phyloP scores from a whole-genome alignment of 2,329 filamentous ascomycete species.

The Hymenoscyphus scutula region DNA sequence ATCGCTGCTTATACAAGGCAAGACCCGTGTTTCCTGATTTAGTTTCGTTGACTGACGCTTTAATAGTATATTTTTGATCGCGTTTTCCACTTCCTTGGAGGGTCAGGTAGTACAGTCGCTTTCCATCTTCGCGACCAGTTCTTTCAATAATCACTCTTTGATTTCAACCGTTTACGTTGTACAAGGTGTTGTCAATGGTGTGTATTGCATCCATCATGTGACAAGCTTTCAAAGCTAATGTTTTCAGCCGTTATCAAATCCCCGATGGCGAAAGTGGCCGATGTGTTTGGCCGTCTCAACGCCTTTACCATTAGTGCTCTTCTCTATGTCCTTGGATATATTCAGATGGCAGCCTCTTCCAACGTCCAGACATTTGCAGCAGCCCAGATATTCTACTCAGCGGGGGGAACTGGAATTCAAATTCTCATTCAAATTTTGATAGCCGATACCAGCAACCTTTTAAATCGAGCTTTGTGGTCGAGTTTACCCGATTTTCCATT shows the following conservation, averaged over 20 bases:
- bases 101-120: conserved; percentile 43
- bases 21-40: conserved; percentile 2
- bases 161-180: conserved; percentile 44
- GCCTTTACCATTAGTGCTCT: conserved; percentile 45
- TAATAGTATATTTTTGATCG: conserved; percentile 45
- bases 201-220: conserved; percentile 41
- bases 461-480: conserved; percentile 54
- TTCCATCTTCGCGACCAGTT: conserved; percentile 42
- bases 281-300: conserved; percentile 49
- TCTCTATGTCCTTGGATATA: conserved; percentile 48
- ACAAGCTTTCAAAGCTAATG: background rate
- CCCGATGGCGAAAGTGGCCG: conserved; percentile 50
- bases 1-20: conserved; percentile 29
- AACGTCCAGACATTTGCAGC: conserved; percentile 60
- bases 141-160: conserved; percentile 51
- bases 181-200: conserved; percentile 39
- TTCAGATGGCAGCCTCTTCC: conserved; percentile 63
- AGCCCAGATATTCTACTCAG: conserved; percentile 58
- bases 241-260: conserved; percentile 54
- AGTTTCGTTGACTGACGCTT: background rate
- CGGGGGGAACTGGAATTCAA: conserved; percentile 52
- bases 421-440: conserved; percentile 57
- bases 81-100: conserved; percentile 47
- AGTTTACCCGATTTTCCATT: conserved; percentile 45
- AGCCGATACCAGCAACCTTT: conserved; percentile 63